Base-by-base conservation (phyloP, 306 rosid genomes). In the Casuarina cunninghamiana region DNA sequence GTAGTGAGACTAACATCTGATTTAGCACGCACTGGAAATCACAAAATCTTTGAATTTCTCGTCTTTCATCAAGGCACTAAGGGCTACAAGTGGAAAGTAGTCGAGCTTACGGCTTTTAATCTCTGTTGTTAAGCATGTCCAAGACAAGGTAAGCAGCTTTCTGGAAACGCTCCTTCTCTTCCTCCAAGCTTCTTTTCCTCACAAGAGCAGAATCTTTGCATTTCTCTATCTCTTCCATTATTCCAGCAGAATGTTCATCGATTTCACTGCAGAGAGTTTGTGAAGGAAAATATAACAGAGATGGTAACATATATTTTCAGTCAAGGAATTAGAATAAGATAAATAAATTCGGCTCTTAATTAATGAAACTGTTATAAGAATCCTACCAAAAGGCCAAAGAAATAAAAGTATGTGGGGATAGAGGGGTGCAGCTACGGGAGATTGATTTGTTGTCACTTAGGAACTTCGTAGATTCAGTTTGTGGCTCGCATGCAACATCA, bases 91-190 rank as follows among this genome's bases (percentile, higher is more conserved):
- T 69, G 68, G 37, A 61, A 81, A 63, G 51, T 55, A 57, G 57
- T 55, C 38, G 71, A 72, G 71, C 88, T 74, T 83, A 75, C 84
- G 48, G 71, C 44, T 13, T 79, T 78, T 77, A 87, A 39, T 80
- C 83, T 74, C 86, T 76, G 71, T 81, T 77, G 79, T 83, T 88
- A 70, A 90, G 92, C 92, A 90, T 74, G 84, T 89, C 86, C 35
- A 89, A 79, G 80, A 89, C 94, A 72, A 91, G 84, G 75, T 83
- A 89, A 79, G 96, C 96, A 79, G 96, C 93, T 80, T 92, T 91
- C 77, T 90, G 96, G 73, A 90, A 84, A 71, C 75, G 88, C 75
- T 92, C 90, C 66, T 81, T 91, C 87, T 88, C 91, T 80, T 90
- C 96, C 67, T 90, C 94, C 7, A 91, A 83, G 54, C 74, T 68